phyloP scores from a whole-genome alignment of 345 rosid species.

The Dipteronia sinensis region DNA sequence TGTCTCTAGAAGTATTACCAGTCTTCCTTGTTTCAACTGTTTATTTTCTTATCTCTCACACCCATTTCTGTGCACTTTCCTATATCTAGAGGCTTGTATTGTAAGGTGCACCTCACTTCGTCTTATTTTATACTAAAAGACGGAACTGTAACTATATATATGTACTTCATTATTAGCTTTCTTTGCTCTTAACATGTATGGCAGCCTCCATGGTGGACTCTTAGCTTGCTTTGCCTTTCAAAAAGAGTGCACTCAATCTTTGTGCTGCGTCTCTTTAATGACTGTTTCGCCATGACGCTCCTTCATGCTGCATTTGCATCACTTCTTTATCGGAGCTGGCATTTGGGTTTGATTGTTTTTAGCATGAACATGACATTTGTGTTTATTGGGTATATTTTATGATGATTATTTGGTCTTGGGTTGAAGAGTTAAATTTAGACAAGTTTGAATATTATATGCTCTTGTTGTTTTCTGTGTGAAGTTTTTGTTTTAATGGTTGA shows the following conservation, averaged over 20 bases:
- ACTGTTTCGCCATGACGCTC: conserved; percentile 85
- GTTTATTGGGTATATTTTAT: no score
- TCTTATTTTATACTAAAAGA: no score
- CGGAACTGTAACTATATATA: neutral
- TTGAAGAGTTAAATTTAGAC: no score
- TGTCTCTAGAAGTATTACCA: neutral
- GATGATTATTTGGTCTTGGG: no score
- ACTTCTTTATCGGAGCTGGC: conserved; percentile 67
- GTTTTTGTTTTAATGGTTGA: no score
- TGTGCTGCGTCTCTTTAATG: conserved; percentile 93
- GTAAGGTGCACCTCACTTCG: neutral
- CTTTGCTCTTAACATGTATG: conserved; percentile 19
- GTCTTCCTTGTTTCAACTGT: neutral
- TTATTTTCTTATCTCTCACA: neutral
- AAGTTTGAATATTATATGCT: no score
- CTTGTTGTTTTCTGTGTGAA: no score
- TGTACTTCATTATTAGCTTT: neutral
- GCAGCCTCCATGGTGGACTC: conserved; percentile 97
- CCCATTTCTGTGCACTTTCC: neutral
- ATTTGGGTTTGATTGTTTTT: conserved; percentile 78
- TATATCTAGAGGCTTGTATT: neutral
- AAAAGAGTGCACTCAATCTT: conserved; percentile 91
- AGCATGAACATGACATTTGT: conserved; percentile 27
- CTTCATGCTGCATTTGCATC: conserved; percentile 75
- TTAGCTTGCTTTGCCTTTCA: conserved; percentile 76